These are phyloP conservation scores for Polytrichum commune DNA, from an alignment of 225 moss, liverwort and hornwort species.

Conservation along the genomic window DNA sequence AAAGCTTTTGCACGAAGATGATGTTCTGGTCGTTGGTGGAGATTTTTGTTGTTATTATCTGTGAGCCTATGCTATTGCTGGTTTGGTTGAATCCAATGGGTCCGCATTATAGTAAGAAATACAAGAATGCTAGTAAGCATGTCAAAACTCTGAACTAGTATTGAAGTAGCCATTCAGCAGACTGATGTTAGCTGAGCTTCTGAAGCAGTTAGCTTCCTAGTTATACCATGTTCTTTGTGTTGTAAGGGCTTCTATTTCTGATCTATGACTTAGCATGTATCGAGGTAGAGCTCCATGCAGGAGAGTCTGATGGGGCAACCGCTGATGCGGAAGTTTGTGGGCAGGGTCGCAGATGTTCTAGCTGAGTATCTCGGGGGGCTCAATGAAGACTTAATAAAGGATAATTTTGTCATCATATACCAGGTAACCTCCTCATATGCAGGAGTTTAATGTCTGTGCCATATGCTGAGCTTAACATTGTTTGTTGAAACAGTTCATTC, in stretches of 20 bases:
- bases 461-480: no score
- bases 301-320: constrained; percentile 82
- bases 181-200: not conserved
- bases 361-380: constrained; percentile 92
- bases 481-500: no score
- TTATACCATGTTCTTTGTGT: constrained; percentile 6
- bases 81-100: no score
- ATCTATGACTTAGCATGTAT: constrained; percentile 1
- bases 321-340: constrained; percentile 99
- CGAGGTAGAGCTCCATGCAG: constrained; percentile 13
- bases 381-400: constrained; percentile 92
- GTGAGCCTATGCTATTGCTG: no score
- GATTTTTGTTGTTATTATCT: no score
- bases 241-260: constrained; percentile 4
- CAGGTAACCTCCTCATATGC: constrained; percentile 46
- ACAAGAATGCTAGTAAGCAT: no score
- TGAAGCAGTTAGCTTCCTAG: not conserved
- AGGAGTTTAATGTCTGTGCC: no score
- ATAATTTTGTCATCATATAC: constrained; percentile 95
- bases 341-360: constrained; percentile 97
- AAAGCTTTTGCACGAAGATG: not conserved
- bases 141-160: no score
- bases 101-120: no score
- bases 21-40: no score
- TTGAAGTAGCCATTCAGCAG: no score